Evolutionary conservation across 108 stramenopile species (phyloP).

Genomic region (Poteriospumella lacustris): DNA sequence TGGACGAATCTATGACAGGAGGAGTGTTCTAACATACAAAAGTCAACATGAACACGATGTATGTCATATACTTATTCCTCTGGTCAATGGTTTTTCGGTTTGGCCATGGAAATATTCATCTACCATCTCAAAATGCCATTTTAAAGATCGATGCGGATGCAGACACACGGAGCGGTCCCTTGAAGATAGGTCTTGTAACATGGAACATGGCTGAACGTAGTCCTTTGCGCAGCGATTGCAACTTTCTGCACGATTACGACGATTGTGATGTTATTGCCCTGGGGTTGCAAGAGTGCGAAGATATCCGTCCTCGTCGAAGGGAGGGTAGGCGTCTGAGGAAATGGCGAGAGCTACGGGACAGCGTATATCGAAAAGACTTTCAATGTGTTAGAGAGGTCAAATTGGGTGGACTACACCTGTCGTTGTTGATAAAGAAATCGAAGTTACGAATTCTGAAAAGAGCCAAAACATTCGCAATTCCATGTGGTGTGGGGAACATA

Average conservation of each 20-base stretch:
- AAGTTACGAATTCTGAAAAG: neutral
- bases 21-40: too few species aligned
- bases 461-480: neutral
- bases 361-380: neutral
- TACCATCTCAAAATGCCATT: too few species aligned
- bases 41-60: too few species aligned
- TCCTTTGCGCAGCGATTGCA: slow-evolving; percentile 3
- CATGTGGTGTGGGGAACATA: slow-evolving; percentile 25
- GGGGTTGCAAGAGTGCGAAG: slow-evolving; percentile 22
- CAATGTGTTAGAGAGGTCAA: neutral
- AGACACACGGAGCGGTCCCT: neutral
- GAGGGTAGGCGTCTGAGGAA: slow-evolving; percentile 10
- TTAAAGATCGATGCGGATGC: too few species aligned
- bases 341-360: neutral
- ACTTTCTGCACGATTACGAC: neutral
- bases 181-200: slow-evolving; percentile 10
- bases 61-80: too few species aligned
- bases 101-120: too few species aligned
- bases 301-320: slow-evolving; percentile 14
- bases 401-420: slow-evolving; percentile 19
- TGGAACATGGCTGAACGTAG: slow-evolving; percentile 14
- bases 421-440: neutral
- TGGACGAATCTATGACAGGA: too few species aligned
- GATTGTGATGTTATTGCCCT: neutral
- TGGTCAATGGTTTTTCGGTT: too few species aligned